A percentile compares a stretch with the other conserved stretches of the same genome.
phyloP scores from a whole-genome alignment of 2,329 filamentous ascomycete genomes.

The Aureobasidium sp. region DNA sequence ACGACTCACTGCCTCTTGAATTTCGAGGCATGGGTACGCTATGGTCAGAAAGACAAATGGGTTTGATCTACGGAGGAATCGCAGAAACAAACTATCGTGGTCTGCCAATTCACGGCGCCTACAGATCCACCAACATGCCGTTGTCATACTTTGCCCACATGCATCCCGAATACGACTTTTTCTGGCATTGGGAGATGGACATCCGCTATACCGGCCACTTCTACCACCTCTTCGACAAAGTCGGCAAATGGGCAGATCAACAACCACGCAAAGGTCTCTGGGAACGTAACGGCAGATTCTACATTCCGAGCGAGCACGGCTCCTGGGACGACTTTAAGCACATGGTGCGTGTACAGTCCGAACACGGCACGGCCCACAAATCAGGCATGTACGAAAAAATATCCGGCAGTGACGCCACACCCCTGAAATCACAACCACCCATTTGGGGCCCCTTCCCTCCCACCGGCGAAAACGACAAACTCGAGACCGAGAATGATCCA shows the following conservation, averaged over 20 bases:
- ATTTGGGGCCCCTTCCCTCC: conserved; percentile 44
- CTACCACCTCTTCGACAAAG: conserved; percentile 67
- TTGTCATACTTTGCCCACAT: conserved; percentile 87
- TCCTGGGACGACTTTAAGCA: conserved; percentile 65
- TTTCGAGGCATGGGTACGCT: conserved; percentile 48
- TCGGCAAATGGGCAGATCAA: conserved; percentile 58
- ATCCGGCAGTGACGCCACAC: conserved; percentile 30
- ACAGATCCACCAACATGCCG: conserved; percentile 80
- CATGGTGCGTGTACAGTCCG: conserved; percentile 56
- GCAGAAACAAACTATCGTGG: conserved; percentile 47
- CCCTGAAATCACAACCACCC: conserved; percentile 36
- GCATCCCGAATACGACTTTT: conserved; percentile 83
- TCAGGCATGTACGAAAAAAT: conserved; percentile 37
- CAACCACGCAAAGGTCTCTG: conserved; percentile 68
- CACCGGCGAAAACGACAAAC: conserved; percentile 35
- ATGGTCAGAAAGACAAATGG: conserved; percentile 48
- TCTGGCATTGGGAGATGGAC: conserved; percentile 97
- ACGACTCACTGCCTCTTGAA: conserved; percentile 41
- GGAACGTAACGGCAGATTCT: conserved; percentile 72
- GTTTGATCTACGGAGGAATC: conserved; percentile 46
- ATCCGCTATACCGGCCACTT: conserved; percentile 84
- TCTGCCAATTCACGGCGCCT: conserved; percentile 61
- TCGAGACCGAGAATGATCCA: conserved; percentile 47
- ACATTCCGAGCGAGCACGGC: conserved; percentile 63
- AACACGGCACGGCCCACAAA: conserved; percentile 43